These are phyloP conservation scores for Kwoniella bestiolae DNA, from an alignment of 768 basidiomycete species.

Conservation along the genomic window DNA sequence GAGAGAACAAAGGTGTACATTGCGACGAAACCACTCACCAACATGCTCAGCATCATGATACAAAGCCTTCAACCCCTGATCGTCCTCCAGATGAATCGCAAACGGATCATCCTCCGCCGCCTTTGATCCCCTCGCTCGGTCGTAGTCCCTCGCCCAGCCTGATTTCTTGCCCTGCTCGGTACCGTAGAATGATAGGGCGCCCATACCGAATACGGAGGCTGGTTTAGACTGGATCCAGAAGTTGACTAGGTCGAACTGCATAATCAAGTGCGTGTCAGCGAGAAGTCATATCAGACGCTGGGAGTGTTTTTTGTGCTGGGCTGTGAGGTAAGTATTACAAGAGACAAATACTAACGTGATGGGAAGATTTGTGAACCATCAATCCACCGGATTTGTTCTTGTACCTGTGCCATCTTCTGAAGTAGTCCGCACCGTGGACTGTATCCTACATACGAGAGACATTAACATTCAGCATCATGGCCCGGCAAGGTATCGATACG, in stretches of 20 bases:
- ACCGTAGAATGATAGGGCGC: constrained; percentile 63
- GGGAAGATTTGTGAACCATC: constrained; percentile 52
- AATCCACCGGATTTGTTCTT: constrained; percentile 49
- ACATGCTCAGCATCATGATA: constrained; percentile 62
- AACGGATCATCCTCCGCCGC: constrained; percentile 63
- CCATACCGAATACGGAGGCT: constrained; percentile 62
- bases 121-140: constrained; percentile 60
- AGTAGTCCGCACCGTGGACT: constrained; percentile 64
- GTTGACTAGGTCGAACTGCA: constrained; percentile 65
- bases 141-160: constrained; percentile 63
- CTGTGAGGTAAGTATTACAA: no score
- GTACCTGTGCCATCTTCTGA: constrained; percentile 63
- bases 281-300: no score
- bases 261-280: no score
- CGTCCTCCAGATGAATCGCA: constrained; percentile 62
- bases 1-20: no score
- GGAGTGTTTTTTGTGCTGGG: no score
- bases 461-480: no score
- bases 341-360: constrained; percentile 48
- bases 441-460: constrained; percentile 59
- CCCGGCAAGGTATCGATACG: no score
- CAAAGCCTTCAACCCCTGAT: constrained; percentile 60
- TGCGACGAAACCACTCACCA: no score
- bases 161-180: constrained; percentile 61
- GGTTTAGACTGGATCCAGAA: constrained; percentile 65